Evolutionary conservation across 2,329 filamentous ascomycete genomes (phyloP), one percentile per base, ranked within the genome.

Genomic region (Colletotrichum higginsianum): DNA sequence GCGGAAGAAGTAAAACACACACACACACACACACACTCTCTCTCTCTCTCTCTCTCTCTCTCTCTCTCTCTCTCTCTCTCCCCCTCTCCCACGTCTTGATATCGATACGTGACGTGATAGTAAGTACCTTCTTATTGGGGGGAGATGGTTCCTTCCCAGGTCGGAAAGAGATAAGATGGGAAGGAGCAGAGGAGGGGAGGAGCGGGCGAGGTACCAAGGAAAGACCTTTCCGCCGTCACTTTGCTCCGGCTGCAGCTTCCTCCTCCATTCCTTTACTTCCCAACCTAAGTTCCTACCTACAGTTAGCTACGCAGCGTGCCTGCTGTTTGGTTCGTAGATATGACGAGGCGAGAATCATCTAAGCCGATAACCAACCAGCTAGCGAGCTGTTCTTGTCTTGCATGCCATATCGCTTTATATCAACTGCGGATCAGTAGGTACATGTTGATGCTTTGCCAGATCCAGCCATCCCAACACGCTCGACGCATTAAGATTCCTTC

Each of bases 101-200:
- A 50, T 61, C 42, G 40, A 47, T 21, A 18, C 63, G 58, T 47
- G 65, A 56, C 44, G 63, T 52, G 53, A 42, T 57, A 42, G 30
- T 50, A 35, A 5, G 47, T 52, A 52, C 61, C 49, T 64, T 46
- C 61, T 56, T 56, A 42, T 44, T 67, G 23, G 40, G 26, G 58
- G 23, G 58, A 61, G 49, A 42, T 49, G 46, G 7, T 30, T 30
- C n/a, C 13, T 30, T 30, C n/a, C 18, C 50, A 35, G 26, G 26
- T 30, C 26, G 3, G 44, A 7, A 30, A 49, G 21, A 60, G 56
- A 63, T 26, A 7, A 30, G 30, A 62, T 42, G 61, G 49, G 16
- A 18, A 55, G 26, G 58, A 42, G 26, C 47, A n/a, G n/a, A 35
- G 4, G 47, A 46, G 23, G 42, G 46, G 56, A 52, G 21, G 46